These are phyloP conservation scores for Mycena rebaudengoi DNA, from an alignment of 768 basidiomycete genomes.

Conservation along the genomic window DNA sequence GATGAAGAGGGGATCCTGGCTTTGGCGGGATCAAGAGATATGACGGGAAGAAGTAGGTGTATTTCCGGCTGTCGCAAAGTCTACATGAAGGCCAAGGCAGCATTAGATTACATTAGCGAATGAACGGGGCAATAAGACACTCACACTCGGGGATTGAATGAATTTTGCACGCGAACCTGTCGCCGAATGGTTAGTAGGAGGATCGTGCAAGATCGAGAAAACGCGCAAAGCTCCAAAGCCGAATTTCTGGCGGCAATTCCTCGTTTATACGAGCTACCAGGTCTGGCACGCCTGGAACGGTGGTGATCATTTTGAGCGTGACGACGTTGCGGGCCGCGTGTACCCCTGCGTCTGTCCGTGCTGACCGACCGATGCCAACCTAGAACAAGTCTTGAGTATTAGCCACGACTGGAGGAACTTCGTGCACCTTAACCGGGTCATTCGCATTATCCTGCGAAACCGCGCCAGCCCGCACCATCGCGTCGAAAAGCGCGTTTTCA, in stretches of 20 bases:
- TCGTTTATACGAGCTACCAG: conserved; percentile 81
- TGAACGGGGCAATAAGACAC: conserved; percentile 29
- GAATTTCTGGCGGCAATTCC: conserved; percentile 89
- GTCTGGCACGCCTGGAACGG: conserved; percentile 75
- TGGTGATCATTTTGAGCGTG: conserved; percentile 87
- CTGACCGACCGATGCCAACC: conserved; percentile 88
- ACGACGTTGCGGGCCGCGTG: conserved; percentile 97
- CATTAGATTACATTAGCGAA: conserved; percentile 9
- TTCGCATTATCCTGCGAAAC: conserved; percentile 95
- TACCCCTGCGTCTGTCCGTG: conserved; percentile 96
- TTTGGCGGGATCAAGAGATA: conserved; percentile 93
- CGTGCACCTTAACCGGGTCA: conserved; percentile 82
- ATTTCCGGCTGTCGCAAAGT: conserved; percentile 93
- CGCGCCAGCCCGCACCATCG: conserved; percentile 88
- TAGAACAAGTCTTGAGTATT: conserved; percentile 37
- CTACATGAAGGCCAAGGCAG: conserved; percentile 78
- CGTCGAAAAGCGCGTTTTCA: conserved; percentile 89
- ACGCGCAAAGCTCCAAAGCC: conserved; percentile 90
- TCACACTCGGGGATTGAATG: conserved; percentile 82
- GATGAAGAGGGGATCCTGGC: conserved; percentile 70
- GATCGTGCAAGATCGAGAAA: neutral
- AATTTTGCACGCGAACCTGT: conserved; percentile 77
- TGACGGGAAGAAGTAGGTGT: conserved; percentile 96
- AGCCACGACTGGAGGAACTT: neutral
- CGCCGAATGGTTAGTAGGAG: conserved; percentile 1